phyloP scores from a whole-genome alignment of 768 basidiomycete genomes.

The Naematelia aurantialba region DNA sequence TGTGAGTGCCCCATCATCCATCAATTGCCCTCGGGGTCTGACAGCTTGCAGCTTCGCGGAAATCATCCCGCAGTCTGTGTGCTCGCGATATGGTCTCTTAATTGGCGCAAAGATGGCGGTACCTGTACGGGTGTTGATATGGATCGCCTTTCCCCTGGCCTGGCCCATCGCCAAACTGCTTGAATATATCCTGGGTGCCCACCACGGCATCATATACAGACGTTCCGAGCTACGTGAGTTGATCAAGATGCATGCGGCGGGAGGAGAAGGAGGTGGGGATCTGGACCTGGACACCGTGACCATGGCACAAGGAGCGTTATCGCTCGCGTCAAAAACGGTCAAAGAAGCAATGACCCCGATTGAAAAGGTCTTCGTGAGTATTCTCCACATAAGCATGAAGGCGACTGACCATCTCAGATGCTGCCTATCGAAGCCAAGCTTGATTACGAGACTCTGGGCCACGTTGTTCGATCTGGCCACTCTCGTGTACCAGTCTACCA shows the following conservation, averaged over 20 bases:
- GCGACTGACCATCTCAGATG: conserved; percentile 59
- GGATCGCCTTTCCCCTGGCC: conserved; percentile 63
- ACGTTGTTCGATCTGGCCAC: conserved; percentile 73
- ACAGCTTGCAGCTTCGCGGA: conserved; percentile 66
- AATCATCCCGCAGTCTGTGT: conserved; percentile 89
- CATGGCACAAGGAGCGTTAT: conserved; percentile 84
- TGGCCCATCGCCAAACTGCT: conserved; percentile 85
- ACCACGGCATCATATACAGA: conserved; percentile 88
- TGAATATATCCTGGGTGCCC: conserved; percentile 70
- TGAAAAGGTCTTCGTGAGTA: conserved; percentile 34
- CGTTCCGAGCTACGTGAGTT: conserved; percentile 79
- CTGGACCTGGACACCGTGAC: conserved; percentile 79
- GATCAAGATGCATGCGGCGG: conserved; percentile 77
- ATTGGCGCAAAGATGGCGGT: conserved; percentile 82
- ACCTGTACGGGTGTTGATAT: conserved; percentile 66
- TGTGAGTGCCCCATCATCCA: conserved; percentile 59
- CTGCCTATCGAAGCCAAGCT: conserved; percentile 76
- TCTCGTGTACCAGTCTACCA: conserved; percentile 76
- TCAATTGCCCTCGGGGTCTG: background rate
- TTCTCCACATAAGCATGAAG: too few relatives aligned
- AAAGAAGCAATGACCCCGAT: conserved; percentile 49
- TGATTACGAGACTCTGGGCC: conserved; percentile 72
- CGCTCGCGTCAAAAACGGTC: conserved; percentile 68
- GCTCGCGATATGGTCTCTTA: conserved; percentile 81
- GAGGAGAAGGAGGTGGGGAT: conserved; percentile 71